Percentiles rank a stretch among this genome's conserved stretches.
These are phyloP conservation scores for Candida sakaeoensis DNA, from an alignment of 805 yeast genomes.

Conservation along the genomic window DNA sequence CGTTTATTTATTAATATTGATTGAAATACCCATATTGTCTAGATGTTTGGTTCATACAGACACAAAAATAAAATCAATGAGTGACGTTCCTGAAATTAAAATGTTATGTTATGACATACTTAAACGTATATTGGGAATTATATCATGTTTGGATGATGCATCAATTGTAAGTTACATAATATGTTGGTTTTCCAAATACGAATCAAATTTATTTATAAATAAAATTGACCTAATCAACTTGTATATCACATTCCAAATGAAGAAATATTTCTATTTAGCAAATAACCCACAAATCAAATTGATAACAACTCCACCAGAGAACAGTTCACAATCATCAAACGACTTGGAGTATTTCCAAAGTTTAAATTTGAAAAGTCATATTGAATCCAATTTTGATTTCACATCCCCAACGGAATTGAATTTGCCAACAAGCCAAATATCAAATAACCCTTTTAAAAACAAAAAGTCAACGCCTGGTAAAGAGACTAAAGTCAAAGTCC, in stretches of 20 bases:
- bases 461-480: constrained; percentile 13
- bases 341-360: constrained; percentile 22
- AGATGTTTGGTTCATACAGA: constrained; percentile 39
- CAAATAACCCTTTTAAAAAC: constrained; percentile 9
- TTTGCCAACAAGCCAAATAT: constrained; percentile 9
- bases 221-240: constrained; percentile 70
- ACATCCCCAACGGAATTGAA: constrained; percentile 6
- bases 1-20: constrained; percentile 58
- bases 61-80: constrained; percentile 18
- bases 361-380: constrained; percentile 15
- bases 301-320: constrained; percentile 1
- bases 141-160: constrained; percentile 47
- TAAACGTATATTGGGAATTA: constrained; percentile 64
- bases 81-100: constrained; percentile 50
- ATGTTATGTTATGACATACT: constrained; percentile 62
- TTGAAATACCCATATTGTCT: constrained; percentile 64
- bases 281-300: constrained; percentile 20
- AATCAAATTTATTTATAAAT: constrained; percentile 39
- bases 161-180: constrained; percentile 41
- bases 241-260: constrained; percentile 73
- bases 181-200: constrained; percentile 52
- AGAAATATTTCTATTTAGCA: constrained; percentile 44
- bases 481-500: constrained; percentile 41
- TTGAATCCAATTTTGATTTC: constrained; percentile 4
- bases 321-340: constrained; percentile 3